These are phyloP conservation scores for Neopestalotiopsis sp. DNA, from an alignment of 2,329 filamentous ascomycete species.

Conservation along the genomic window DNA sequence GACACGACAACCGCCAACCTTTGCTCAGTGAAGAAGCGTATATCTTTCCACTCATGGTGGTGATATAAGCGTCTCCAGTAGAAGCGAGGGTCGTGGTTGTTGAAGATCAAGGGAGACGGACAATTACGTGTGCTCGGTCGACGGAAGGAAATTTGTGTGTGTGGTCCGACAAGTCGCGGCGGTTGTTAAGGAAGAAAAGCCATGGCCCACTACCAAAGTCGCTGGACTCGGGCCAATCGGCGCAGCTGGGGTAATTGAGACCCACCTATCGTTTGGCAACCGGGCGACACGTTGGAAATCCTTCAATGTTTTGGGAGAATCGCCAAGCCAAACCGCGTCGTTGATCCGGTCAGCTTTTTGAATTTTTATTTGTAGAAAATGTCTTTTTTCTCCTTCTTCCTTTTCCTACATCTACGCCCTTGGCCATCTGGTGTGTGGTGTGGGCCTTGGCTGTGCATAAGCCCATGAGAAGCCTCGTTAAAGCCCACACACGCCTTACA, in stretches of 20 bases:
- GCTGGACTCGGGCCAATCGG: slow-evolving; percentile 1
- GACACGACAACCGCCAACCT: too few relatives aligned
- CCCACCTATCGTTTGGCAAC: not conserved
- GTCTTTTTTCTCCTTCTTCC: not conserved
- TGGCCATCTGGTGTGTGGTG: not conserved
- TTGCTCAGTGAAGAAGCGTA: too few relatives aligned
- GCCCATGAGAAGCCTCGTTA: not conserved
- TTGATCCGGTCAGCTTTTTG: not conserved
- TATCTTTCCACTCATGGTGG: too few relatives aligned
- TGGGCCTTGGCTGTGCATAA: not conserved
- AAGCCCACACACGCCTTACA: not conserved
- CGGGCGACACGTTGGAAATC: not conserved
- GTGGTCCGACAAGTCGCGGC: not conserved
- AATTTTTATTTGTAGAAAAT: not conserved
- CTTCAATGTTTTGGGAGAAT: not conserved
- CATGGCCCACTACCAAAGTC: not conserved
- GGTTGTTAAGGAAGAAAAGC: not conserved
- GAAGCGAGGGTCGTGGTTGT: too few relatives aligned
- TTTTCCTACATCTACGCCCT: not conserved
- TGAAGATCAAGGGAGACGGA: too few relatives aligned
- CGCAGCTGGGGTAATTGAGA: not conserved
- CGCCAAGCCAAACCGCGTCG: not conserved
- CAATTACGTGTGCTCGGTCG: too few relatives aligned
- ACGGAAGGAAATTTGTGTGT: not conserved
- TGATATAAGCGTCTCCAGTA: too few relatives aligned